These are phyloP conservation scores for Silene uniflora DNA, from an alignment of 148 eudicot species.

Conservation along the genomic window DNA sequence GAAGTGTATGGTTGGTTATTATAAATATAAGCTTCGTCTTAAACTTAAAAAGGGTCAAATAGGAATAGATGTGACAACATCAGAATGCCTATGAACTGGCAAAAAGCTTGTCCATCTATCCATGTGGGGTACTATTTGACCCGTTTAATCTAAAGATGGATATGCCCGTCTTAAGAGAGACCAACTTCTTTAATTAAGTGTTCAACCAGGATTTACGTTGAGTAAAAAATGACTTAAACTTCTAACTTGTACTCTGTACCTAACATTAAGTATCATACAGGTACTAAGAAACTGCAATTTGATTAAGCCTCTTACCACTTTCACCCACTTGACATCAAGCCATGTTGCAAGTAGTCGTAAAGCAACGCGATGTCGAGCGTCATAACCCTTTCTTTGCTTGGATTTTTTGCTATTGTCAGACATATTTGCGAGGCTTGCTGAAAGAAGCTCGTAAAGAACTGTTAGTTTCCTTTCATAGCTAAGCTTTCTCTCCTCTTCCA, in stretches of 20 bases:
- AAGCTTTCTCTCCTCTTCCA: slow-evolving; percentile 62
- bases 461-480: slow-evolving; percentile 64
- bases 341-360: slow-evolving; percentile 81
- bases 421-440: slow-evolving; percentile 79
- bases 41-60: too few relatives aligned
- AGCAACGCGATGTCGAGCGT: slow-evolving; percentile 90
- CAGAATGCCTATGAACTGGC: too few relatives aligned
- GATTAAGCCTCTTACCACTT: slow-evolving; percentile 51
- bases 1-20: too few relatives aligned
- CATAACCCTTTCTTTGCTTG: slow-evolving; percentile 65
- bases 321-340: slow-evolving; percentile 80
- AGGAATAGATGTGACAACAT: too few relatives aligned
- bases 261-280: neutral
- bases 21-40: too few relatives aligned
- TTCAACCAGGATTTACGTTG: neutral
- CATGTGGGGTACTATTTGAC: too few relatives aligned
- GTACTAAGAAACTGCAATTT: neutral
- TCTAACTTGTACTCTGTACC: neutral
- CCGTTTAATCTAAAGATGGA: too few relatives aligned
- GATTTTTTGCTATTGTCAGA: slow-evolving; percentile 52
- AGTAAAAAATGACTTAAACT: neutral
- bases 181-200: neutral
- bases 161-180: too few relatives aligned
- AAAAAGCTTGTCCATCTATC: too few relatives aligned
- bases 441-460: slow-evolving; percentile 83